Evolutionary conservation across 78 protist species (phyloP).

Genomic region (Dictyostelium brefeldianum): DNA sequence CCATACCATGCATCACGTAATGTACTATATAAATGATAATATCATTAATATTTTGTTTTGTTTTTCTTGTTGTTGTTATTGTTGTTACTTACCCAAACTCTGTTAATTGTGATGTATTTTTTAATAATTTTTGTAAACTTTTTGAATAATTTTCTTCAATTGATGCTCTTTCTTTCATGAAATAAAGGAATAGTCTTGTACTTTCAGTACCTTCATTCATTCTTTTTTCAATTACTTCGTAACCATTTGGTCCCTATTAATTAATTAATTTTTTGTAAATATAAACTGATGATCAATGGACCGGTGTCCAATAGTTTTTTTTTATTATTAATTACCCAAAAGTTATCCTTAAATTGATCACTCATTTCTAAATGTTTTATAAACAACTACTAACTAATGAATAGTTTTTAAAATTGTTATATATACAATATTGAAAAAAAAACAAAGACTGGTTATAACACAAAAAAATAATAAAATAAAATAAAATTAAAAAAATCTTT

Average conservation of each 20-base stretch:
- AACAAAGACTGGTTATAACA: not conserved
- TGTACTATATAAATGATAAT: slow-evolving; percentile 8
- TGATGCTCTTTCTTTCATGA: slow-evolving; percentile 71
- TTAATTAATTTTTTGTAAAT: not conserved
- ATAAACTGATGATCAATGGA: too few species aligned
- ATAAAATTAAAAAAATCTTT: not conserved
- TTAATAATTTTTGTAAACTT: slow-evolving; percentile 36
- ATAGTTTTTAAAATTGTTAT: not conserved
- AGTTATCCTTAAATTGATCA: slow-evolving; percentile 53
- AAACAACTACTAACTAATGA: not conserved
- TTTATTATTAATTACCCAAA: slow-evolving; percentile 20
- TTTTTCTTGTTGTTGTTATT: not conserved
- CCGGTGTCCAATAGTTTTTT: not conserved
- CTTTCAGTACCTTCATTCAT: slow-evolving; percentile 67
- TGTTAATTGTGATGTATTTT: slow-evolving; percentile 22
- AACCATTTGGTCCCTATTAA: slow-evolving; percentile 58
- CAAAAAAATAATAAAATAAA: not conserved
- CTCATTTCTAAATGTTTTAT: slow-evolving; percentile 1
- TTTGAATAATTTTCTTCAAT: slow-evolving; percentile 59
- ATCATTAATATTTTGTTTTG: not conserved
- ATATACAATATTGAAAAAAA: not conserved
- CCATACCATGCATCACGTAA: slow-evolving; percentile 74
- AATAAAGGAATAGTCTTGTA: slow-evolving; percentile 21
- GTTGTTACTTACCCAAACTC: slow-evolving; percentile 43
- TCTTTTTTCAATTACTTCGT: slow-evolving; percentile 46